phyloP scores from a whole-genome alignment of 2,329 filamentous ascomycete species.

The Dactylella cylindrospora region DNA sequence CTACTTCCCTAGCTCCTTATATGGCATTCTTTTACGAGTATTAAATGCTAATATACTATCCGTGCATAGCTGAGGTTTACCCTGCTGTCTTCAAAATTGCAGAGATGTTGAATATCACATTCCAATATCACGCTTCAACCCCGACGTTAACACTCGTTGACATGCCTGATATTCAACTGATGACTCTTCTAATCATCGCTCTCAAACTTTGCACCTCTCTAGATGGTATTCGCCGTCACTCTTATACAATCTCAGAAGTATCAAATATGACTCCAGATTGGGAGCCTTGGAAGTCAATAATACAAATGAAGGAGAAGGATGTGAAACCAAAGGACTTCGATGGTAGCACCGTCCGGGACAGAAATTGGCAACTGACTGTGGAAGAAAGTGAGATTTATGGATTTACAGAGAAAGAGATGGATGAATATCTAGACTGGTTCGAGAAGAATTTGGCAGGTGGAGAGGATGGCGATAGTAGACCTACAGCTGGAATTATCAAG shows the following conservation, averaged over 20 bases:
- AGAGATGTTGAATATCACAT: constrained; percentile 50
- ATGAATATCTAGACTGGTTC: constrained; percentile 79
- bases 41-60: constrained; percentile 46
- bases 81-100: constrained; percentile 62
- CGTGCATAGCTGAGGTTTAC: constrained; percentile 64
- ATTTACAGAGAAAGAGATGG: constrained; percentile 65
- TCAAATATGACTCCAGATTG: constrained; percentile 63
- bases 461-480: constrained; percentile 51
- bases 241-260: constrained; percentile 13
- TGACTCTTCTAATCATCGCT: constrained; percentile 70
- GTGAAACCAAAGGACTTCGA: constrained; percentile 47
- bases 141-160: constrained; percentile 54
- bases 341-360: constrained; percentile 37
- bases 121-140: constrained; percentile 22
- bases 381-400: constrained; percentile 64
- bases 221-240: constrained; percentile 55
- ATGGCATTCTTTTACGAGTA: constrained; percentile 1
- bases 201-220: constrained; percentile 80
- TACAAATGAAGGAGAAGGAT: constrained; percentile 52
- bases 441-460: constrained; percentile 65
- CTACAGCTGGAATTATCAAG: constrained; percentile 44
- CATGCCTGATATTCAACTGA: constrained; percentile 73
- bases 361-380: constrained; percentile 58
- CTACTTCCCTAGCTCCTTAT: constrained; percentile 35
- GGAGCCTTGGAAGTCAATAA: constrained; percentile 65